Evolutionary conservation across 495 filamentous ascomycete genomes (phyloP).

Genomic region (Cercophora scortea): DNA sequence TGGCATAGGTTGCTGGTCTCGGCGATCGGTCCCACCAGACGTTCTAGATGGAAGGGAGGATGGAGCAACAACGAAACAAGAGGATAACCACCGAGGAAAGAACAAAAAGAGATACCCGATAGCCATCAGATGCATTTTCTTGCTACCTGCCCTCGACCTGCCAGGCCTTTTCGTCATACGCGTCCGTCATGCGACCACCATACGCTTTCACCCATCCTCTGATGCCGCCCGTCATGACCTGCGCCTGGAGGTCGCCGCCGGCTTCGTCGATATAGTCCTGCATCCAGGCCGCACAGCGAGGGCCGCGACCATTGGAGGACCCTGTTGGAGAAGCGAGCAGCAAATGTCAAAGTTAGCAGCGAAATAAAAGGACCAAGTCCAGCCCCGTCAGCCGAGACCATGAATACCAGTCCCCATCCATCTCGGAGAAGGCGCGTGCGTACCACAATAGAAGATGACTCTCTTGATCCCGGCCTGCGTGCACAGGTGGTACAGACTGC

Average conservation of each 20-base stretch:
- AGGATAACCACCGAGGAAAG: neutral
- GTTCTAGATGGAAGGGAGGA: neutral
- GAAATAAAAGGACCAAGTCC: no score
- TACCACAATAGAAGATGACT: constrained; percentile 39
- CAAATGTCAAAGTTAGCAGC: neutral
- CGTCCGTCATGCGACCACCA: constrained; percentile 36
- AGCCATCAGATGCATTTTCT: neutral
- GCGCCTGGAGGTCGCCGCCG: constrained; percentile 29
- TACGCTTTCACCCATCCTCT: constrained; percentile 43
- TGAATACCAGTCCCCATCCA: neutral
- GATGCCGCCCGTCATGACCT: constrained; percentile 40
- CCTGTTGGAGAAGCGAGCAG: constrained; percentile 17
- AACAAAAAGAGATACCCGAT: constrained; percentile 1
- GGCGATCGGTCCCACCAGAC: neutral
- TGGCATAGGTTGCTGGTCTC: no score
- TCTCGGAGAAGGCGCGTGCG: neutral
- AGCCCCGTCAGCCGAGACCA: no score
- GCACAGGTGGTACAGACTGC: constrained; percentile 30
- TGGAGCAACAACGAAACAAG: neutral
- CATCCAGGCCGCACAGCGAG: constrained; percentile 42
- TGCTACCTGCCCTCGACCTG: constrained; percentile 13
- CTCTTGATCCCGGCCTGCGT: constrained; percentile 34
- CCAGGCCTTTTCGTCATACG: constrained; percentile 41
- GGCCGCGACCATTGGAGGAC: constrained; percentile 34
- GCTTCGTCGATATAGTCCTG: constrained; percentile 32